Evolutionary conservation across 2,329 filamentous ascomycete species (phyloP), one percentile per base, ranked within the genome.

Genomic region (Apiospora saccharicola): DNA sequence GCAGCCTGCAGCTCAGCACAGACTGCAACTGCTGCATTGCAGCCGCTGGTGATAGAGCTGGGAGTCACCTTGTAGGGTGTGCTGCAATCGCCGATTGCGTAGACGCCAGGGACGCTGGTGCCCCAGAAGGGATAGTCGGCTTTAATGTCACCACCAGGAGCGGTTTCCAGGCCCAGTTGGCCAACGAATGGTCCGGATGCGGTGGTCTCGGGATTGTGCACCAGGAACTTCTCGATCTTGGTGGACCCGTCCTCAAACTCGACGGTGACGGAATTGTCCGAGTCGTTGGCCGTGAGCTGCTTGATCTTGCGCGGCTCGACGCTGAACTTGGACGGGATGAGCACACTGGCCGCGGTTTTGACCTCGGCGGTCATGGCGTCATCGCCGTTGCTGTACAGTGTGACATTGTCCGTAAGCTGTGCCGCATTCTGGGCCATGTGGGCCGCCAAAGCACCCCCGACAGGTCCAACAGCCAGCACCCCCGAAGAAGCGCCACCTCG

Each of bases 351-450:
- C 2, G 68, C 34, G n/a, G n/a, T n/a, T 51, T 67, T 41, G 19
- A 77, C 70, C 2, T 72, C 72, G 12, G 71, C 69, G 6, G 74
- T 74, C 0, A 82, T 71, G 2, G 75, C 72, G n/a, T 78, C 75
- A 41, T 76, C 71, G 14, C 81, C 81, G 71, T 83, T 75, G 14
- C 81, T 85, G 75, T 82, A 85, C 49, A 83, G 76, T 0, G 78
- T 82, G 14, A 83, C 77, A 1, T 75, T 72, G 22, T 46, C n/a
- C 4, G 78, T 51, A 3, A 84, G 73, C 24, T 75, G 76, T 4
- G 67, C 68, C 1, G 80, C 81, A 69, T 79, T 75, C 26, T 76
- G 74, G 3, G 79, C 78, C 1, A 81, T 57, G 70, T 81, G 79
- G 30, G 19, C 53, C 1, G 53, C 53, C 12, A 77, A 24, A 2